Conservation (phyloP, 2,329 filamentous ascomycete species). For the Ascochyta fabae region DNA sequence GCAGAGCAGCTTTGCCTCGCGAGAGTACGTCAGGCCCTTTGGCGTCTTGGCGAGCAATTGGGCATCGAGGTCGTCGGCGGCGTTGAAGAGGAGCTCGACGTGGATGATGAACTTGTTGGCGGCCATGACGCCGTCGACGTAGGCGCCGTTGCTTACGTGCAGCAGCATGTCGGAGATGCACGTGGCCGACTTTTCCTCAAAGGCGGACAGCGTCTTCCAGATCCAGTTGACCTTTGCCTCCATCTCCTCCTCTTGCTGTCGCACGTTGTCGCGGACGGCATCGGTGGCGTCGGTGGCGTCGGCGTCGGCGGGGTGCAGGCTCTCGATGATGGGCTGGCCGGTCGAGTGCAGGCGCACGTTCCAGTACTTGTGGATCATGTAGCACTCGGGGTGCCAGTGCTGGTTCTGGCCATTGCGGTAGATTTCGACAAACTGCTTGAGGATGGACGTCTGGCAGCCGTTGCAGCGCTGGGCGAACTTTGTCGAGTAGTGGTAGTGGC, state of each 20-base stretch:
- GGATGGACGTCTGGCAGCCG: slow-evolving; percentile 93
- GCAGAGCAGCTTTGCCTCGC: slow-evolving; percentile 98
- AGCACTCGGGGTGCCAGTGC: slow-evolving; percentile 99
- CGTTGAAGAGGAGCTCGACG: slow-evolving; percentile 89
- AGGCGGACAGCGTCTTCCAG: slow-evolving; percentile 96
- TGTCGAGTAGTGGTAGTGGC: slow-evolving; percentile 98
- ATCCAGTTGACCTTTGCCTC: slow-evolving; percentile 98
- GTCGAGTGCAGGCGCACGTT: slow-evolving; percentile 78
- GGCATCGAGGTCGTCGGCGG: slow-evolving; percentile 82
- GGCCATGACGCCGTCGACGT: slow-evolving; percentile 91
- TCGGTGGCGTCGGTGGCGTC: slow-evolving; percentile 69
- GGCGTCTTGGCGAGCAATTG: slow-evolving; percentile 72
- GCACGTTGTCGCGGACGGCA: slow-evolving; percentile 75
- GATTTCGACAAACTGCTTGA: slow-evolving; percentile 99
- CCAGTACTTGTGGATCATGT: slow-evolving; percentile 99
- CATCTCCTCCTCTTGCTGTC: slow-evolving; percentile 88
- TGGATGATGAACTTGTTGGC: slow-evolving; percentile 97
- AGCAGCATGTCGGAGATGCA: slow-evolving; percentile 99
- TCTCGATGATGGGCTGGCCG: slow-evolving; percentile 48
- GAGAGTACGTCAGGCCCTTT: slow-evolving; percentile 87
- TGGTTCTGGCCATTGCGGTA: slow-evolving; percentile 98
- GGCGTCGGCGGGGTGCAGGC: slow-evolving; percentile 49
- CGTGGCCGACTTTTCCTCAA: slow-evolving; percentile 95
- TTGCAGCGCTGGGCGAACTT: slow-evolving; percentile 96
- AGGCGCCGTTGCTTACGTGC: slow-evolving; percentile 96